Percentiles rank a stretch among this genome's conserved stretches.
phyloP scores from a whole-genome alignment of 2,329 filamentous ascomycete genomes.

The Colletotrichum liaoningense region DNA sequence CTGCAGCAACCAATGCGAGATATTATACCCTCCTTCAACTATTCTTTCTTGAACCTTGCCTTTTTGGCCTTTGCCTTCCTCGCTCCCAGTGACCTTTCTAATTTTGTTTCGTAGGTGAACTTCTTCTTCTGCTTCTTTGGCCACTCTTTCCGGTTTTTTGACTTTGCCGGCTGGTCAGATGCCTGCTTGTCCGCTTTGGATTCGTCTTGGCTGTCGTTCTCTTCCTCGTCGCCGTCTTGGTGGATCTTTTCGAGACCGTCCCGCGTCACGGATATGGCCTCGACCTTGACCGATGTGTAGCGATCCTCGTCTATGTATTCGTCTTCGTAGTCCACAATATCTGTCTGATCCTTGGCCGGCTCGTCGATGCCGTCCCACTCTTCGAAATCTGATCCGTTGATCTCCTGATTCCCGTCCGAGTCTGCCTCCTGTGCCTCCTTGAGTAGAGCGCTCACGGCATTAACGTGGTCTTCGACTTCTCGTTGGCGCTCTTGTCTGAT shows the following conservation, averaged over 20 bases:
- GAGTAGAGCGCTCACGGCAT: conserved; percentile 78
- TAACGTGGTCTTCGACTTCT: conserved; percentile 85
- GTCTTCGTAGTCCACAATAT: conserved; percentile 82
- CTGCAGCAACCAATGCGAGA: conserved; percentile 25
- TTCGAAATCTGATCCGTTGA: conserved; percentile 54
- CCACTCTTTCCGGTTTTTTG: conserved; percentile 70
- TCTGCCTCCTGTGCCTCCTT: conserved; percentile 67
- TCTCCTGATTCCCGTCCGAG: conserved; percentile 49
- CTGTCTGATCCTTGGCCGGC: conserved; percentile 48
- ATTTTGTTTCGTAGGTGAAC: conserved; percentile 92
- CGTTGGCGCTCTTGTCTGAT: conserved; percentile 84
- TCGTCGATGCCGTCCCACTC: conserved; percentile 77
- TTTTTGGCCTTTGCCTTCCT: conserved; percentile 78
- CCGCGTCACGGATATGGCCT: conserved; percentile 83
- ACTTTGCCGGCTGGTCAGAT: conserved; percentile 52
- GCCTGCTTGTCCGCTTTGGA: conserved; percentile 39
- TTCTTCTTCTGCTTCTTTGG: conserved; percentile 86
- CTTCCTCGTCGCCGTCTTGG: conserved; percentile 44
- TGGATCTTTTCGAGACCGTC: conserved; percentile 73
- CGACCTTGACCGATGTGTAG: conserved; percentile 94
- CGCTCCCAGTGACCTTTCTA: conserved; percentile 80
- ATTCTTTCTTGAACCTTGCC: conserved; percentile 41
- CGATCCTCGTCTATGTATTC: conserved; percentile 97
- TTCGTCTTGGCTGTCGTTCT: conserved; percentile 37
- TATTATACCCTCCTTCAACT: conserved; percentile 29